Base-by-base conservation (phyloP, 495 filamentous ascomycete genomes). In the Gamarada debralockiae region DNA sequence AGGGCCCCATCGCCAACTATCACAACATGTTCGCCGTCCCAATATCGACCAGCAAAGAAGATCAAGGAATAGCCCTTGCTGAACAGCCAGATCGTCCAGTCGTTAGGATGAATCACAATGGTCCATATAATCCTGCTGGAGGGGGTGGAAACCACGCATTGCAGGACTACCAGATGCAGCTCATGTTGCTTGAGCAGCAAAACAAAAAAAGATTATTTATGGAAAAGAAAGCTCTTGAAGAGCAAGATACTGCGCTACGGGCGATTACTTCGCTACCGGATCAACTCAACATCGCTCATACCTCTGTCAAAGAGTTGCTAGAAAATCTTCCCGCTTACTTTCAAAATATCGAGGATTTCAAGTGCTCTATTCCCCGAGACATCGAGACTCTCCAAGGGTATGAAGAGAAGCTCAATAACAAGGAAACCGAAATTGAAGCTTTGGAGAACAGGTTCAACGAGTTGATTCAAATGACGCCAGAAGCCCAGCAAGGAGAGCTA, bases 91-190 rank as follows among this genome's bases (percentile, higher is more conserved):
- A n/a, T n/a, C n/a, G n/a, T n/a, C n/a, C n/a, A n/a, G n/a, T n/a
- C n/a, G n/a, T n/a, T n/a, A n/a, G n/a, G n/a, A n/a, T n/a, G n/a
- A n/a, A n/a, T n/a, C n/a, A n/a, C n/a, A n/a, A n/a, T n/a, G n/a
- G n/a, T n/a, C n/a, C n/a, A n/a, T n/a, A n/a, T n/a, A n/a, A n/a
- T n/a, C n/a, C n/a, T n/a, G 73, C 75, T 64, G 70, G 75, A 8
- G 74, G 72, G 48, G 78, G 80, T 48, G 90, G 90, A 65, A 96
- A 93, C 62, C 91, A 96, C 67, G 93, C 93, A 33, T 76, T 98
- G 50, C 92, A 97, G 65, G 93, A 97, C 67, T 97, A 98, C 69
- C 93, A 98, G 71, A 96, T 97, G 92, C 92, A 98, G 64, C 75
- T 98, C 65, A 97, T 97, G 93, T 69, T 98, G 50, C 83, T 98